phyloP scores from a whole-genome alignment of 176 grass and related monocot genomes.

The Oropetium thomaeum region DNA sequence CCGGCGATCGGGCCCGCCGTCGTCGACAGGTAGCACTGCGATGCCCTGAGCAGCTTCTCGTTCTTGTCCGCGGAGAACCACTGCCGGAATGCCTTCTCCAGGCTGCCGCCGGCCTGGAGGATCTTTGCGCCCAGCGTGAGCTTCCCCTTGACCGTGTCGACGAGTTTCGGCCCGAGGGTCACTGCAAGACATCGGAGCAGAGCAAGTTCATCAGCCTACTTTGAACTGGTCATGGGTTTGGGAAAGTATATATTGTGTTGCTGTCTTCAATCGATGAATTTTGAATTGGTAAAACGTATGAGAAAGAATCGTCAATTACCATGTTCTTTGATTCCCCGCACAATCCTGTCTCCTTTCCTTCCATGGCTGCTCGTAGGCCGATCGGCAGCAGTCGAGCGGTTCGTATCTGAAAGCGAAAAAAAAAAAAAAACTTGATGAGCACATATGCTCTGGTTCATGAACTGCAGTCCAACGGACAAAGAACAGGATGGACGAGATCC shows the following conservation, averaged over 20 bases:
- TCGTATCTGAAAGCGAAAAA: conserved; percentile 22
- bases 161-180: conserved; percentile 51
- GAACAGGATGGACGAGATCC: background rate
- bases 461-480: background rate
- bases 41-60: conserved; percentile 59
- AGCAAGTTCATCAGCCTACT: conserved; percentile 33
- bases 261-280: background rate
- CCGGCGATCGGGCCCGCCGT: conserved; percentile 77
- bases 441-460: background rate
- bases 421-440: background rate
- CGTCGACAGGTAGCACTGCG: conserved; percentile 86
- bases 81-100: conserved; percentile 73
- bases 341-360: conserved; percentile 59
- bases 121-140: conserved; percentile 50
- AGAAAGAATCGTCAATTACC: conserved; percentile 34
- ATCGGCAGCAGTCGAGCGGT: conserved; percentile 13
- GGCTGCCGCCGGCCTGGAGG: conserved; percentile 75
- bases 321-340: conserved; percentile 71
- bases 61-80: conserved; percentile 57
- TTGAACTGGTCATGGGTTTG: too few species aligned
- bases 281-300: background rate
- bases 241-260: background rate
- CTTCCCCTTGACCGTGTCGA: conserved; percentile 77
- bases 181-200: conserved; percentile 37
- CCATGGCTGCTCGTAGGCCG: conserved; percentile 43